phyloP scores from a whole-genome alignment of 495 filamentous ascomycete species.

The Hypoxylon cercidicola region DNA sequence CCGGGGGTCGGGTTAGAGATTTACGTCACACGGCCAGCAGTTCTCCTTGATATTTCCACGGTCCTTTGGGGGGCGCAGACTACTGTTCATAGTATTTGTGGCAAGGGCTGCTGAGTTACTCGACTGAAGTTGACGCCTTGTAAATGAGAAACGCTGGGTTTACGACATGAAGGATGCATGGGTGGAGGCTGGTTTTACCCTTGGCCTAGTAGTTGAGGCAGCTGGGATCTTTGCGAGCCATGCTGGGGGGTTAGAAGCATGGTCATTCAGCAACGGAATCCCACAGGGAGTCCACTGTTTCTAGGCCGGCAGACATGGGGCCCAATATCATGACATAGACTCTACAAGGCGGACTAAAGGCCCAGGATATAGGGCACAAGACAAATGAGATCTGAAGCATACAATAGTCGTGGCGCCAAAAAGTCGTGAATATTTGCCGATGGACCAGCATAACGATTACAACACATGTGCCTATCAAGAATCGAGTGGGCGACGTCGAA shows the following conservation, averaged over 20 bases:
- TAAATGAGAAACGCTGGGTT: conserved; percentile 40
- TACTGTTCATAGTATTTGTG: conserved; percentile 34
- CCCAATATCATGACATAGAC: conserved; percentile 39
- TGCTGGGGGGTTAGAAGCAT: conserved; percentile 29
- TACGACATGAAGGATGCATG: conserved; percentile 39
- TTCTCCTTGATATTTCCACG: conserved; percentile 35
- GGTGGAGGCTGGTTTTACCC: conserved; percentile 27
- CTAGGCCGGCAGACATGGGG: conserved; percentile 23
- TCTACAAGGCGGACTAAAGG: conserved; percentile 38
- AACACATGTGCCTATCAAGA: no score
- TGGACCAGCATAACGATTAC: background rate
- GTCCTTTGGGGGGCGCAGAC: conserved; percentile 27
- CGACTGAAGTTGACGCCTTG: conserved; percentile 27
- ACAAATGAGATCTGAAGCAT: conserved; percentile 38
- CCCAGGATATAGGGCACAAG: conserved; percentile 24
- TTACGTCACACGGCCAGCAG: conserved; percentile 29
- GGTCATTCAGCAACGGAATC: conserved; percentile 32
- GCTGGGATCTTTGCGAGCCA: conserved; percentile 24
- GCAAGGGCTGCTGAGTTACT: conserved; percentile 24
- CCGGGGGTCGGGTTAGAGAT: conserved; percentile 17
- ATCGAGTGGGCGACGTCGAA: no score
- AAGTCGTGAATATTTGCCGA: background rate
- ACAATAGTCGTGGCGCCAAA: conserved; percentile 14
- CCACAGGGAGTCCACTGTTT: conserved; percentile 27
- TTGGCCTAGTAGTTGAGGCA: conserved; percentile 12